Percentiles rank a stretch among this genome's conserved stretches.
phyloP scores from a whole-genome alignment of 768 basidiomycete species.

The Termitomyces sp. region DNA sequence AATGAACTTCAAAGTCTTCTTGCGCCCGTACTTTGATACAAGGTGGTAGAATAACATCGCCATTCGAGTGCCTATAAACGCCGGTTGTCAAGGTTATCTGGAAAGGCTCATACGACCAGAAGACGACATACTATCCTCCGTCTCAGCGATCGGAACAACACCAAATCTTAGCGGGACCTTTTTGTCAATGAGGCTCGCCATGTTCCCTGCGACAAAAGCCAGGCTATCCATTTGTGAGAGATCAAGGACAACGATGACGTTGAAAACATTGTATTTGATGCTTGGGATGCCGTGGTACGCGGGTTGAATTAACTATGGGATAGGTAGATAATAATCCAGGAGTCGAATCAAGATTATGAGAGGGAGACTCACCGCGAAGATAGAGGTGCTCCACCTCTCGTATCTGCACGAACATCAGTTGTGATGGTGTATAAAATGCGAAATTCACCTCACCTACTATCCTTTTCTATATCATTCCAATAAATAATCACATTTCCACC shows the following conservation, averaged over 20 bases:
- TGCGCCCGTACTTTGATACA: conserved; percentile 55
- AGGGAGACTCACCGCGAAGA: conserved; percentile 37
- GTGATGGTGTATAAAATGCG: background rate
- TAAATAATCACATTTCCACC: conserved; percentile 70
- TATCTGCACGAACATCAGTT: conserved; percentile 31
- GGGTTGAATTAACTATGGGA: conserved; percentile 63
- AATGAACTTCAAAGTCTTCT: conserved; percentile 58
- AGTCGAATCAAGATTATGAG: background rate
- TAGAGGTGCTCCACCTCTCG: conserved; percentile 41
- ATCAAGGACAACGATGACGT: conserved; percentile 78
- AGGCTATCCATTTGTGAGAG: conserved; percentile 58
- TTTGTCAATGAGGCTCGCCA: conserved; percentile 67
- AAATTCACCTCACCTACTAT: conserved; percentile 47
- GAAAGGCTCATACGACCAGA: background rate
- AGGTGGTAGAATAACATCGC: conserved; percentile 69
- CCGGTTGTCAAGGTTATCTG: background rate
- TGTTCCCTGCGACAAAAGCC: conserved; percentile 55
- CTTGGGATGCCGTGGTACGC: conserved; percentile 74
- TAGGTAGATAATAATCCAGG: background rate
- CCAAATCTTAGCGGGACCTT: conserved; percentile 81
- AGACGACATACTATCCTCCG: conserved; percentile 29
- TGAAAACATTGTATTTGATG: conserved; percentile 77
- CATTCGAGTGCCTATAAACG: conserved; percentile 51
- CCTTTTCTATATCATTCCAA: conserved; percentile 91
- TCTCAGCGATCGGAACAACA: conserved; percentile 68